Conservation (phyloP, 2,329 filamentous ascomycete genomes). For the Drechslerella dactyloides region DNA sequence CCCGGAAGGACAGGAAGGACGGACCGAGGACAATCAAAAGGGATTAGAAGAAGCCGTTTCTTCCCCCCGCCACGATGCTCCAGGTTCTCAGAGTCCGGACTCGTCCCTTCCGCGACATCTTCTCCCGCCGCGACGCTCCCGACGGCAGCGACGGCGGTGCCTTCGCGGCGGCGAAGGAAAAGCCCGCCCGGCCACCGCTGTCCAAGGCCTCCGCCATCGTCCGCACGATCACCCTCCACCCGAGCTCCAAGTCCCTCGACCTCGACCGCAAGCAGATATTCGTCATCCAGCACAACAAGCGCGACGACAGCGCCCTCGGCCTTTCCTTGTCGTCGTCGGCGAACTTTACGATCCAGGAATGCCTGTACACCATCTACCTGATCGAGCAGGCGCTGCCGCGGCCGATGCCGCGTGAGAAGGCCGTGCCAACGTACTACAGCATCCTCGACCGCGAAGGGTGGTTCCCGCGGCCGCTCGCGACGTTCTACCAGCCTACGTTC, state of each 20-base stretch:
- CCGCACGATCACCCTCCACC: slow-evolving; percentile 20
- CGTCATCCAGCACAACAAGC: slow-evolving; percentile 28
- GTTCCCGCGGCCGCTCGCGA: slow-evolving; percentile 12
- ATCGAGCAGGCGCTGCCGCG: slow-evolving; percentile 18
- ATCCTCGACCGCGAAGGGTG: slow-evolving; percentile 16
- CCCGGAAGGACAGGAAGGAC: too few species aligned
- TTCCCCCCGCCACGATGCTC: slow-evolving; percentile 12
- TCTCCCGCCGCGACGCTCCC: slow-evolving; percentile 1
- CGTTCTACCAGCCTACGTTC: slow-evolving; percentile 27
- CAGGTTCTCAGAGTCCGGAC: slow-evolving; percentile 26
- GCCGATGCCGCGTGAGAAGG: slow-evolving; percentile 14
- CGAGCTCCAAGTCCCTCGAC: slow-evolving; percentile 18
- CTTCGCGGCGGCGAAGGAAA: background rate
- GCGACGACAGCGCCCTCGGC: slow-evolving; percentile 4
- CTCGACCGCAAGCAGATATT: slow-evolving; percentile 23
- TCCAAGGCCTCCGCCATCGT: background rate
- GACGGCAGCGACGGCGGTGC: slow-evolving; percentile 1
- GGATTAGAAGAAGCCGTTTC: background rate
- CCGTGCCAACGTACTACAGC: slow-evolving; percentile 26
- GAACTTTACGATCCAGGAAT: slow-evolving; percentile 23
- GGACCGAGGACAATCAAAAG: too few species aligned
- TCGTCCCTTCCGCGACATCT: slow-evolving; percentile 20
- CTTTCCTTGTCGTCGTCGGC: background rate
- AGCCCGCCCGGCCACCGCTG: slow-evolving; percentile 3
- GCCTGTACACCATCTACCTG: slow-evolving; percentile 28